These are phyloP conservation scores for Moringa oleifera DNA, from an alignment of 345 rosid genomes.

Conservation along the genomic window DNA sequence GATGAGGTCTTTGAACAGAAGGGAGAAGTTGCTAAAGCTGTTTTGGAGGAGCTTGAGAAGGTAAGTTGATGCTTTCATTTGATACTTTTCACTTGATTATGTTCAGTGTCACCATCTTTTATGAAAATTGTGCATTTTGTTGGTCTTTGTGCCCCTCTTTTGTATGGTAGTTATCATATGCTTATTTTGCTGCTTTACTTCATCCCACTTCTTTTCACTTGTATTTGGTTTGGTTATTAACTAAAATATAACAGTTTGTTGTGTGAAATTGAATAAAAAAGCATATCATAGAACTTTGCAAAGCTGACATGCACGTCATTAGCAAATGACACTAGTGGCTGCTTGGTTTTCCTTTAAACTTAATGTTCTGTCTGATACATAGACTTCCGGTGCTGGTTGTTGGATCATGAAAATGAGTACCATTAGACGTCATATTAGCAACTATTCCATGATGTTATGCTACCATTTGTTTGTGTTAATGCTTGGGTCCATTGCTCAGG, in stretches of 20 bases:
- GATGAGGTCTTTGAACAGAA: slow-evolving; percentile 96
- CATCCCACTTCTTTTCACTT: no score
- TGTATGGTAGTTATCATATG: no score
- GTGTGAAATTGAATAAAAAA: not conserved
- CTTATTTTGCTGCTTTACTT: no score
- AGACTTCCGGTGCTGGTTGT: no score
- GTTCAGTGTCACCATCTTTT: not conserved
- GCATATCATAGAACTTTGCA: not conserved
- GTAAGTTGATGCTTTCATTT: slow-evolving; percentile 19
- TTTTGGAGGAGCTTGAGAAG: slow-evolving; percentile 94
- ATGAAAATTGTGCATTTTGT: not conserved
- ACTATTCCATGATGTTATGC: not conserved
- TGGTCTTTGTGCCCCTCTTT: not conserved
- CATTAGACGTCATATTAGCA: no score
- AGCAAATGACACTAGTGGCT: no score
- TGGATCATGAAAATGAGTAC: no score
- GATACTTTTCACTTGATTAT: not conserved
- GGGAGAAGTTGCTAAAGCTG: slow-evolving; percentile 95
- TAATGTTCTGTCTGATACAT: no score
- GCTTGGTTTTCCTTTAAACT: no score
- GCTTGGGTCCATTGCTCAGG: slow-evolving; percentile 34
- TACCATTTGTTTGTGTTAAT: not conserved
- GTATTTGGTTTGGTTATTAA: no score
- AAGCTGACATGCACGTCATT: not conserved
- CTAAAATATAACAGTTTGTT: not conserved